Percentiles rank a stretch among this genome's conserved stretches.
Conservation (phyloP, 2,329 filamentous ascomycete genomes). For the Paecilomyces sp. region DNA sequence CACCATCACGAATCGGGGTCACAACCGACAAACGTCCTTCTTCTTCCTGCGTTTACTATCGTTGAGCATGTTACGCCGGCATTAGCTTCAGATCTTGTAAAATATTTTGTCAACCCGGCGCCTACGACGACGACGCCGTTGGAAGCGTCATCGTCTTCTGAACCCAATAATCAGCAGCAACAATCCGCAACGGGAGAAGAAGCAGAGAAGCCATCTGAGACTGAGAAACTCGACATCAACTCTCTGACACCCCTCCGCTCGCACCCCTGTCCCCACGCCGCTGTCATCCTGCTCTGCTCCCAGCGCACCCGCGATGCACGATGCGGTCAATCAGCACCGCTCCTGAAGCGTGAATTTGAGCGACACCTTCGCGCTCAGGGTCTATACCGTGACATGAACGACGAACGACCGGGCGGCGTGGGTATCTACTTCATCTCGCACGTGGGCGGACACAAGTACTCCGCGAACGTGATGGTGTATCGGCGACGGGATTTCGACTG, state of each 20-base stretch:
- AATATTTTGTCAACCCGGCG: conserved; percentile 59
- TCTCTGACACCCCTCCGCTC: conserved; percentile 42
- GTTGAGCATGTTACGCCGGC: conserved; percentile 77
- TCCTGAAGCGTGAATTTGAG: conserved; percentile 83
- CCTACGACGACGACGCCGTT: conserved; percentile 68
- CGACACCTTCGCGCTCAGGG: conserved; percentile 78
- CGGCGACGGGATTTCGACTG: conserved; percentile 47
- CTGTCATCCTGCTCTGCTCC: conserved; percentile 86
- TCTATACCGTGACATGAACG: conserved; percentile 77
- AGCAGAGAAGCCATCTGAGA: conserved; percentile 4
- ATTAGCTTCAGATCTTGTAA: conserved; percentile 64
- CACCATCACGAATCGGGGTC: conserved; percentile 49
- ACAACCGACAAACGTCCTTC: conserved; percentile 68
- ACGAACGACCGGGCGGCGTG: conserved; percentile 83
- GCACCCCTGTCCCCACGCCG: conserved; percentile 70
- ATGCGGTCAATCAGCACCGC: conserved; percentile 86
- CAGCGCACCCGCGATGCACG: conserved; percentile 91
- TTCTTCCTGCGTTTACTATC: conserved; percentile 77
- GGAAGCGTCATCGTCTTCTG: conserved; percentile 33
- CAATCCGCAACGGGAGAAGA: background rate
- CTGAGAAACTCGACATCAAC: conserved; percentile 15
- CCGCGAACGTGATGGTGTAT: conserved; percentile 91
- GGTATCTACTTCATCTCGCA: conserved; percentile 96
- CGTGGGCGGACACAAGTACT: conserved; percentile 94
- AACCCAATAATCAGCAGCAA: background rate